Conservation (phyloP, 768 basidiomycete species). For the Pleurotus ostreatus region DNA sequence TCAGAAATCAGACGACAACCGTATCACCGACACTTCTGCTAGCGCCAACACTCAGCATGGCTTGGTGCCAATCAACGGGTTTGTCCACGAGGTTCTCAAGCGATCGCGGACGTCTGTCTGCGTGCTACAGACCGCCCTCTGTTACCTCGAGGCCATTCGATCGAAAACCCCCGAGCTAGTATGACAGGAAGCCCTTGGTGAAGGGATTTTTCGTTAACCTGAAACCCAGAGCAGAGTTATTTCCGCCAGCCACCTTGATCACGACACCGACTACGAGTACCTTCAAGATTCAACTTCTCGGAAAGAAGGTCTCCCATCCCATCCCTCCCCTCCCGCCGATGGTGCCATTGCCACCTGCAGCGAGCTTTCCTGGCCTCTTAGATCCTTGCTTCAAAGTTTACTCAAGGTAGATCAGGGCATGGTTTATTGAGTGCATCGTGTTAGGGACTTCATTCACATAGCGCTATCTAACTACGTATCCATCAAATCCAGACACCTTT, state of each 20-base stretch:
- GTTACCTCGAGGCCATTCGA: constrained; percentile 84
- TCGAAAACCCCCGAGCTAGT: constrained; percentile 62
- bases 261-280: constrained; percentile 19
- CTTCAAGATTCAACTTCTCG: constrained; percentile 16
- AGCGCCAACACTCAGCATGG: constrained; percentile 15
- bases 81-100: constrained; percentile 85
- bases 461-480: no score
- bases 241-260: neutral
- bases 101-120: constrained; percentile 81
- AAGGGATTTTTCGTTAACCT: constrained; percentile 34
- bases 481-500: no score
- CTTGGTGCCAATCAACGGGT: constrained; percentile 61
- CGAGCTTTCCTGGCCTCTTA: constrained; percentile 85
- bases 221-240: constrained; percentile 39
- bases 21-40: constrained; percentile 8
- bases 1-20: neutral
- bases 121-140: constrained; percentile 82
- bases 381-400: constrained; percentile 88
- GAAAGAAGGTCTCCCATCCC: constrained; percentile 10
- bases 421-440: no score
- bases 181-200: constrained; percentile 41
- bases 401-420: constrained; percentile 44
- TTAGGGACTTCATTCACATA: no score
- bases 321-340: constrained; percentile 22
- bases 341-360: constrained; percentile 73